These are phyloP conservation scores for Coemansia sp. DNA, from an alignment of 192 early-diverging fungal genomes.

Conservation along the genomic window DNA sequence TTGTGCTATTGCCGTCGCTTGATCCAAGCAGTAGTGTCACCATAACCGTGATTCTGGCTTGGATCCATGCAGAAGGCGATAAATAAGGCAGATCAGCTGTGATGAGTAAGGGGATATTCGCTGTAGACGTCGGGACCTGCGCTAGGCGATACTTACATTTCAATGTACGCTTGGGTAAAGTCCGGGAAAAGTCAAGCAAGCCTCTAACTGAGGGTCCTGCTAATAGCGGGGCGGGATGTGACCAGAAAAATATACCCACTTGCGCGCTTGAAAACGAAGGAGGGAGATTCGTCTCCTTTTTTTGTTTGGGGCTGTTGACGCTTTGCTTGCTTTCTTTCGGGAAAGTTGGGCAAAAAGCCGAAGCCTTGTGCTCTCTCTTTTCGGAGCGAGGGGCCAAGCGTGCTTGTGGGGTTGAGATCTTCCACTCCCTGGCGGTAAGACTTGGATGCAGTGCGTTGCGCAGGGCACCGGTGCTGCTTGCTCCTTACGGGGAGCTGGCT, in stretches of 20 bases:
- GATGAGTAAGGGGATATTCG: neutral
- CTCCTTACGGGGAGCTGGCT: neutral
- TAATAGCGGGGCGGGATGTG: constrained; percentile 45
- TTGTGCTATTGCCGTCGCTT: too few species aligned
- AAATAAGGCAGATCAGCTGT: neutral
- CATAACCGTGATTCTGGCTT: neutral
- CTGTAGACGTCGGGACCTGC: constrained; percentile 48
- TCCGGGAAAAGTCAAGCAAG: constrained; percentile 40
- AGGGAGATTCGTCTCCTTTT: neutral
- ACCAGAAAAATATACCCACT: constrained; percentile 28
- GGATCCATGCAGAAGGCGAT: neutral
- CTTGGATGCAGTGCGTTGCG: constrained; percentile 50
- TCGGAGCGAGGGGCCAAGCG: neutral
- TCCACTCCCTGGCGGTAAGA: constrained; percentile 34
- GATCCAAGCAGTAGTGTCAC: neutral
- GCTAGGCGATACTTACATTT: constrained; percentile 39
- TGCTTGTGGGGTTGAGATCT: constrained; percentile 17
- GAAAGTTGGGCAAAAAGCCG: neutral
- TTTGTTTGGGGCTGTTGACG: constrained; percentile 1
- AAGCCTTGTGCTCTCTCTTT: neutral
- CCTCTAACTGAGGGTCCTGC: constrained; percentile 43
- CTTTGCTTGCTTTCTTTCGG: neutral
- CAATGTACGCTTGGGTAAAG: constrained; percentile 38
- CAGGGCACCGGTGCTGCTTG: constrained; percentile 24
- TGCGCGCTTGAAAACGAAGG: neutral